These are phyloP conservation scores for Fusarium torreyae DNA, from an alignment of 2,329 filamentous ascomycete species.

Conservation along the genomic window DNA sequence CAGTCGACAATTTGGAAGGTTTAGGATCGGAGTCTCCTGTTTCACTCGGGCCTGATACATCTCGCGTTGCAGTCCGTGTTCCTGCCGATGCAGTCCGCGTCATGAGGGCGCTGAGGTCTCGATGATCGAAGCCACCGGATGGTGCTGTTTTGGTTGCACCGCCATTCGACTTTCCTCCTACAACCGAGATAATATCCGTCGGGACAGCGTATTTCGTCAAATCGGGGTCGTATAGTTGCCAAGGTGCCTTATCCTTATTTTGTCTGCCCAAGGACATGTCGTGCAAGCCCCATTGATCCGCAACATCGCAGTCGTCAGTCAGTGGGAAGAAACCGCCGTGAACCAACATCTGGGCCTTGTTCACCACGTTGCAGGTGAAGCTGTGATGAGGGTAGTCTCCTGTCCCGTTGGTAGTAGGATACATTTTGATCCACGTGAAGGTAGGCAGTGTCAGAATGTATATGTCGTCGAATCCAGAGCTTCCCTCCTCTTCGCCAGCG, in stretches of 20 bases:
- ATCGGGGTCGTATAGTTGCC: slow-evolving; percentile 66
- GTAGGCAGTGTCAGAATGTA: slow-evolving; percentile 73
- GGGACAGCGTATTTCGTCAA: slow-evolving; percentile 68
- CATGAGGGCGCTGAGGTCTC: slow-evolving; percentile 69
- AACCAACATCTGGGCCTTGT: slow-evolving; percentile 72
- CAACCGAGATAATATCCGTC: slow-evolving; percentile 61
- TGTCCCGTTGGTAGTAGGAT: slow-evolving; percentile 59
- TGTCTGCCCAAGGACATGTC: slow-evolving; percentile 70
- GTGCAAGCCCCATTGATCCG: slow-evolving; percentile 68
- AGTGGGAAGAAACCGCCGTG: slow-evolving; percentile 72
- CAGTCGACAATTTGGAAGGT: slow-evolving; percentile 51
- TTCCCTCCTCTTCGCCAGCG: slow-evolving; percentile 61
- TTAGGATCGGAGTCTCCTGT: neutral
- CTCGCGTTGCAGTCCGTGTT: slow-evolving; percentile 66
- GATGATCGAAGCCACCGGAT: slow-evolving; percentile 62
- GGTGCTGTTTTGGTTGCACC: slow-evolving; percentile 68
- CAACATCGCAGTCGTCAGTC: slow-evolving; percentile 65
- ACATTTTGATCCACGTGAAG: slow-evolving; percentile 73
- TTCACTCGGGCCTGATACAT: slow-evolving; percentile 48
- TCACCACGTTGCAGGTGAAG: slow-evolving; percentile 69
- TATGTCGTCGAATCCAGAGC: slow-evolving; percentile 70
- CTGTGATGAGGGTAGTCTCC: slow-evolving; percentile 66
- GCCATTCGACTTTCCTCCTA: slow-evolving; percentile 66
- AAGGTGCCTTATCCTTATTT: slow-evolving; percentile 61
- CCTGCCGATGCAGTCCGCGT: slow-evolving; percentile 63